phyloP scores from a whole-genome alignment of 768 basidiomycete species.

The Suillus weaverae region DNA sequence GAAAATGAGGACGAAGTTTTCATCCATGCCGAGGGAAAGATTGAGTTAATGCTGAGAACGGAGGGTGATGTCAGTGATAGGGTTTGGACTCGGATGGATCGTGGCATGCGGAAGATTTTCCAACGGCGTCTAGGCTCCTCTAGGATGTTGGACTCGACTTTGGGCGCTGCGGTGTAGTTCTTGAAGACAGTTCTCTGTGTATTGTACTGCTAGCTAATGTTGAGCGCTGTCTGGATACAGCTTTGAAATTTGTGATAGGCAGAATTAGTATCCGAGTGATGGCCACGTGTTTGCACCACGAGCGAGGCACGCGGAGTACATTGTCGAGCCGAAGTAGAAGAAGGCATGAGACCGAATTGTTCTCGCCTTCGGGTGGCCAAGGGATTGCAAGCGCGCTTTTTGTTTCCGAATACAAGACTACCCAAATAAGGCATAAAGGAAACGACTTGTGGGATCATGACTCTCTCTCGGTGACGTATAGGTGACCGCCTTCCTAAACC shows the following conservation, averaged over 20 bases:
- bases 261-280: not conserved
- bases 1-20: constrained; percentile 32
- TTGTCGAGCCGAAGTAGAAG: constrained; percentile 9
- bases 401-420: constrained; percentile 31
- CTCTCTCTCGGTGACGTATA: constrained; percentile 2
- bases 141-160: not conserved
- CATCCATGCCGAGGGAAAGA: constrained; percentile 30
- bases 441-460: not conserved
- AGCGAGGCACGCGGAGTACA: constrained; percentile 3
- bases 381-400: constrained; percentile 17
- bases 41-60: constrained; percentile 21
- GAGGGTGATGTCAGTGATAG: constrained; percentile 12
- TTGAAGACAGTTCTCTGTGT: not conserved
- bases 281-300: not conserved
- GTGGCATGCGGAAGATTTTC: constrained; percentile 32
- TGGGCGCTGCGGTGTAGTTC: not conserved
- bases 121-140: not conserved
- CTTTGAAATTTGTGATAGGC: not conserved
- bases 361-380: constrained; percentile 5
- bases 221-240: not conserved
- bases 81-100: constrained; percentile 23
- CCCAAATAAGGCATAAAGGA: constrained; percentile 33
- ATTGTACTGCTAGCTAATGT: not conserved
- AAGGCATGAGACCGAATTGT: not conserved
- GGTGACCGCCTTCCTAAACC: constrained; percentile 11